Evolutionary conservation across 139 green algal genomes (phyloP), one percentile per base, ranked within the genome.

Genomic region (Nannochloris sp.): DNA sequence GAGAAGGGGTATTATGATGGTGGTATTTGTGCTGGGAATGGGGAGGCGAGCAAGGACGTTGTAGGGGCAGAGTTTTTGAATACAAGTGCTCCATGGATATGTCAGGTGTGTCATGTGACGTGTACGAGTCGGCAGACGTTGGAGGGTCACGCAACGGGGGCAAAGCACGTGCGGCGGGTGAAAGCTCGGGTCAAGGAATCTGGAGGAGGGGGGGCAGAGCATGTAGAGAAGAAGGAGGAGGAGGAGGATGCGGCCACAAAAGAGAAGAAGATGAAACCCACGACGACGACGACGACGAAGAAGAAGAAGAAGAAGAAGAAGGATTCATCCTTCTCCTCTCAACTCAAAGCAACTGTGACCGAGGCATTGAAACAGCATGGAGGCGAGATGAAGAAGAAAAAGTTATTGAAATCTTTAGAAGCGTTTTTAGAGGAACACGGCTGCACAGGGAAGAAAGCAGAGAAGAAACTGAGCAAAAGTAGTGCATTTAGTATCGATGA

Each of bases 71-170:
- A 91, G 62, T 92, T 87, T 61, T 67, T 95, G 57, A 66, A 70
- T 2, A 85, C 69, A 1, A 49, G 76, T 8, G 68, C 86, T 4
- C 90, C 90, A 0, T 95, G 88, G 88, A 81, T 68, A 43, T 95
- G 88, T 72, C 78, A 64, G 11, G 62, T 89, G 2, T 97, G 91
- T 80, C 89, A 91, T 49, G 89, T 97, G 20, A 85, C 45, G 23
- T 92, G 84, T 78, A 97, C 90, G 1, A 92, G 83, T 65, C 44
- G 78, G 30, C 85, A 95, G 28, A 95, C 87, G 3, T 75, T 97
- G 30, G 45, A 85, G 28, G 73, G 66, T 4, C 91, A 97, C 66
- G 89, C 90, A 0, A 33, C 68, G 4, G 90, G 91, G 1, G 75
- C 75, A 10, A 96, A 96, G 68, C 90, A 97, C 80, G 78, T 79